These are phyloP conservation scores for Emericellopsis cladophorae DNA, from an alignment of 2,329 filamentous ascomycete species.

Conservation along the genomic window DNA sequence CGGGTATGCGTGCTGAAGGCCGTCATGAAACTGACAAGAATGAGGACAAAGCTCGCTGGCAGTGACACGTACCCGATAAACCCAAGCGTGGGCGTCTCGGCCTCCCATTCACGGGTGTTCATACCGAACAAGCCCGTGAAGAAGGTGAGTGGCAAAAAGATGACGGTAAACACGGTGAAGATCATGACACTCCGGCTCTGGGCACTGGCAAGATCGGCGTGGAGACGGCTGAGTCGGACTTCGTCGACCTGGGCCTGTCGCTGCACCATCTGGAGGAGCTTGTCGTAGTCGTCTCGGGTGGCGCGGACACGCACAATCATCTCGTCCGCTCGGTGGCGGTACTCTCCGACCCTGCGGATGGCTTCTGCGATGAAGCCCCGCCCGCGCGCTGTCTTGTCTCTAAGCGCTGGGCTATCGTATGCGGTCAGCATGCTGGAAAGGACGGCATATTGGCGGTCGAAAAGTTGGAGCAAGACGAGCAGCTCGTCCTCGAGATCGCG, in stretches of 20 bases:
- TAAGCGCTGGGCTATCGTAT: slow-evolving; percentile 27
- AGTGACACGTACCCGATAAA: slow-evolving; percentile 34
- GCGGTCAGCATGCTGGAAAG: slow-evolving; percentile 33
- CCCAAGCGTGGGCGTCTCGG: slow-evolving; percentile 23
- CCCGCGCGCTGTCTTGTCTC: slow-evolving; percentile 28
- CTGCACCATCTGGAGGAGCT: slow-evolving; percentile 54
- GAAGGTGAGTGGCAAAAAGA: slow-evolving; percentile 51
- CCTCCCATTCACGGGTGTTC: slow-evolving; percentile 50
- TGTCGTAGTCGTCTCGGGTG: slow-evolving; percentile 50
- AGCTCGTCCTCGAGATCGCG: slow-evolving; percentile 54
- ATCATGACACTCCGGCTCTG: slow-evolving; percentile 54
- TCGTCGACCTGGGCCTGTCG: slow-evolving; percentile 56
- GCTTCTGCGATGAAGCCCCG: slow-evolving; percentile 39
- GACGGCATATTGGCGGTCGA: slow-evolving; percentile 40
- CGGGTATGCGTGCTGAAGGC: slow-evolving; percentile 40
- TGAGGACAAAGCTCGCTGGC: slow-evolving; percentile 33
- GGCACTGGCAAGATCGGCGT: slow-evolving; percentile 48
- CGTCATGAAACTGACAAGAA: slow-evolving; percentile 35
- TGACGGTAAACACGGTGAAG: slow-evolving; percentile 51
- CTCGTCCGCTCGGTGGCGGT: slow-evolving; percentile 37
- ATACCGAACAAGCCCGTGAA: slow-evolving; percentile 55
- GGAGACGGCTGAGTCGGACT: slow-evolving; percentile 47
- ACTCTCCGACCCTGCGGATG: slow-evolving; percentile 38
- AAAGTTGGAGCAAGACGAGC: slow-evolving; percentile 40
- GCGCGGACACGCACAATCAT: slow-evolving; percentile 46